phyloP scores from a whole-genome alignment of 2,329 filamentous ascomycete species.

The Helminthosporium solani region DNA sequence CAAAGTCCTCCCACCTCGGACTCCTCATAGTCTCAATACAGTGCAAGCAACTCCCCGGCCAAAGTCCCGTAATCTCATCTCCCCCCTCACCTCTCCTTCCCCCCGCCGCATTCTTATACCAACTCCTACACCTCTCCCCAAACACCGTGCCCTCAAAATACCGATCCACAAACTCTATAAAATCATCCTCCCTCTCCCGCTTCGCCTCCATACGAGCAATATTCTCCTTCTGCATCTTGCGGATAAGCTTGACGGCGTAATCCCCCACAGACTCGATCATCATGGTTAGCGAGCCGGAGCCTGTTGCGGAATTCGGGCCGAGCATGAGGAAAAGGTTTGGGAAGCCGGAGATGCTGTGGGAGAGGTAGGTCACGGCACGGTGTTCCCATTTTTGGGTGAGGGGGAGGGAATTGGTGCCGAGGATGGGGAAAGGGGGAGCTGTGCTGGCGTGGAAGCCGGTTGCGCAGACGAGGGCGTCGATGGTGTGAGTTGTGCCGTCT shows the following conservation, averaged over 20 bases:
- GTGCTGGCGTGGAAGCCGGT: conserved; percentile 47
- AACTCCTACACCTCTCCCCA: conserved; percentile 36
- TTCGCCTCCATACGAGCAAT: conserved; percentile 40
- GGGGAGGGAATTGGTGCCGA: conserved; percentile 29
- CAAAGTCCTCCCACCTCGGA: conserved; percentile 39
- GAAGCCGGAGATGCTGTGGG: conserved; percentile 29
- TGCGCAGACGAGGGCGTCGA: conserved; percentile 49
- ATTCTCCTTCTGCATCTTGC: conserved; percentile 48
- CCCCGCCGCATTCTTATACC: conserved; percentile 35
- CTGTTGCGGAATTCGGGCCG: conserved; percentile 45
- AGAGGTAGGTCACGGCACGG: conserved; percentile 35
- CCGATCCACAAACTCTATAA: conserved; percentile 31
- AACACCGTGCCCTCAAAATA: conserved; percentile 40
- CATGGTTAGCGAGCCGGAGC: conserved; percentile 42
- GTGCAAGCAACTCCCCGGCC: conserved; percentile 37
- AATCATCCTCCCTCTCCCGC: conserved; percentile 29
- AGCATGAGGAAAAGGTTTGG: conserved; percentile 48
- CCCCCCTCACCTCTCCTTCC: conserved; percentile 13
- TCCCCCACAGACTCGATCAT: conserved; percentile 46
- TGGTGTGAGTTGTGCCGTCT: conserved; percentile 42
- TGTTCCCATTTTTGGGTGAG: conserved; percentile 39
- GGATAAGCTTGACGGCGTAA: conserved; percentile 43
- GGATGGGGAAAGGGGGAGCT: conserved; percentile 43
- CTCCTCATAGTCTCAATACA: conserved; percentile 36
- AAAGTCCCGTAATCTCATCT: conserved; percentile 33